phyloP scores from a whole-genome alignment of 192 early-diverging fungal species.

The Backusella mclennaniae region DNA sequence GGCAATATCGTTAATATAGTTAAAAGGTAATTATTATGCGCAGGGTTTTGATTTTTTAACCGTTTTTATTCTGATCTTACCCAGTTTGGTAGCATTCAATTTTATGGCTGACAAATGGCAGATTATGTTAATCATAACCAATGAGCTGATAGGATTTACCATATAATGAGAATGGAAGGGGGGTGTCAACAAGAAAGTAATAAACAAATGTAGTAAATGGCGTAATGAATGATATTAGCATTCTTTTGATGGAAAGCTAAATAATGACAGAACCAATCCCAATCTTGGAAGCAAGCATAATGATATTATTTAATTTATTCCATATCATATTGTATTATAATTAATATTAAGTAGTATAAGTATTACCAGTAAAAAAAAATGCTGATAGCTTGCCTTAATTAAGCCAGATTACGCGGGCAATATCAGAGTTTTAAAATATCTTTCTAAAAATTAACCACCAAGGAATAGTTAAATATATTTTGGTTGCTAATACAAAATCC shows the following conservation, averaged over 20 bases:
- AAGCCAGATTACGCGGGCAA: too few relatives aligned
- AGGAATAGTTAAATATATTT: too few relatives aligned
- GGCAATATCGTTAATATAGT: neutral
- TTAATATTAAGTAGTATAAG: neutral
- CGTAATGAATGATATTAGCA: neutral
- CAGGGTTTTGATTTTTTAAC: neutral
- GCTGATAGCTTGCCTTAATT: too few relatives aligned
- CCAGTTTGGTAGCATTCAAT: neutral
- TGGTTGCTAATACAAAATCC: neutral
- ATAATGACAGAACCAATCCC: neutral
- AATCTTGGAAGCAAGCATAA: neutral
- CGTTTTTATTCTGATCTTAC: neutral
- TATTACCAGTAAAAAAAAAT: neutral
- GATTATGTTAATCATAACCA: too few relatives aligned
- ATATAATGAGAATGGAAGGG: neutral
- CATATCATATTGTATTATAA: neutral
- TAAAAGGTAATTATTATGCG: neutral
- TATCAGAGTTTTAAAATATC: too few relatives aligned
- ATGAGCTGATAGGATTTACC: neutral
- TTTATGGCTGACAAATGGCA: neutral
- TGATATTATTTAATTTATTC: neutral
- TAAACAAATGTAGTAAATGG: neutral
- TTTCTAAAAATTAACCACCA: too few relatives aligned
- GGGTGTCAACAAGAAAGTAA: neutral
- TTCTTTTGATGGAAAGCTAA: neutral